Conservation (phyloP, 2,329 filamentous ascomycete genomes). For the Sporothrix mexicana region DNA sequence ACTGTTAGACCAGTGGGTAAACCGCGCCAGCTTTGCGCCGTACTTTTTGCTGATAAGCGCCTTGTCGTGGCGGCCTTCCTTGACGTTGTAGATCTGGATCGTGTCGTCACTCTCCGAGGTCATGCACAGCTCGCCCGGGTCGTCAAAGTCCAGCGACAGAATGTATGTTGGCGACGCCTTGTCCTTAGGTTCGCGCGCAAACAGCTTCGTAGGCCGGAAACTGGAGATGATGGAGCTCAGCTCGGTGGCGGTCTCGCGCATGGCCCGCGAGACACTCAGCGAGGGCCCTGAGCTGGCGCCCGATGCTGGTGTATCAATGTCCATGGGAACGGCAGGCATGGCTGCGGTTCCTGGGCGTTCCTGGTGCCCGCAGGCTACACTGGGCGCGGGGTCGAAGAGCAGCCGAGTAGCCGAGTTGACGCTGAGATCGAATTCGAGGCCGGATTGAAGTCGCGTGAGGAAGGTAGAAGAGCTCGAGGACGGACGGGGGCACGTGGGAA, state of each 20-base stretch:
- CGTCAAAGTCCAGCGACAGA: slow-evolving; percentile 94
- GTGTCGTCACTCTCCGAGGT: slow-evolving; percentile 92
- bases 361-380: background rate
- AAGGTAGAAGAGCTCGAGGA: background rate
- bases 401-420: background rate
- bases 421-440: background rate
- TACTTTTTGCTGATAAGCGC: slow-evolving; percentile 95
- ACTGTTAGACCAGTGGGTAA: slow-evolving; percentile 88
- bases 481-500: background rate
- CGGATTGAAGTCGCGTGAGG: background rate
- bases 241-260: slow-evolving; percentile 63
- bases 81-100: slow-evolving; percentile 93
- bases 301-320: slow-evolving; percentile 54
- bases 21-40: slow-evolving; percentile 89
- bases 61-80: slow-evolving; percentile 88
- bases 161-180: slow-evolving; percentile 65
- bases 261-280: slow-evolving; percentile 58
- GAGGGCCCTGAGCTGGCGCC: slow-evolving; percentile 45
- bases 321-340: slow-evolving; percentile 64
- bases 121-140: slow-evolving; percentile 90
- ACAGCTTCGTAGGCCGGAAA: slow-evolving; percentile 79
- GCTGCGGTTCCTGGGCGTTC: background rate
- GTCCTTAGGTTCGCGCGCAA: slow-evolving; percentile 62
- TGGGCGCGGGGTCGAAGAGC: background rate
- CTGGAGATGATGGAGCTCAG: slow-evolving; percentile 77